These are phyloP conservation scores for Teunomyces atbi DNA, from an alignment of 805 yeast genomes.

Conservation along the genomic window DNA sequence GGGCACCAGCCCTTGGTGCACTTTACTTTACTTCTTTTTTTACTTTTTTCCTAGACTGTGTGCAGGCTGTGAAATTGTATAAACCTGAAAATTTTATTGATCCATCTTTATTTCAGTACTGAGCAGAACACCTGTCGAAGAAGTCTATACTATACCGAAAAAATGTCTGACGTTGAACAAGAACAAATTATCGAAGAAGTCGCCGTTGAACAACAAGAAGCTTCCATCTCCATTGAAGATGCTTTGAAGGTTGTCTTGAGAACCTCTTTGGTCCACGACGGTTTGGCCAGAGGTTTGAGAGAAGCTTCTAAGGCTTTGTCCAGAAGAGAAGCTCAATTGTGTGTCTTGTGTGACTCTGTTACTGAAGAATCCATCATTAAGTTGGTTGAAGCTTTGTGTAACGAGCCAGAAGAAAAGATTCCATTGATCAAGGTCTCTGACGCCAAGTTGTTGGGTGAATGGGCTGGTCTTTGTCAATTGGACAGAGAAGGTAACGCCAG, in stretches of 20 bases:
- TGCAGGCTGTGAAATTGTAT: not conserved
- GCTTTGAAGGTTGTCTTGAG: constrained; percentile 97
- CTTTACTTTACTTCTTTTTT: not conserved
- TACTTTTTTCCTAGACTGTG: not conserved
- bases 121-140: constrained; percentile 59
- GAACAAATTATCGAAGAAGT: constrained; percentile 78
- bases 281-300: constrained; percentile 99
- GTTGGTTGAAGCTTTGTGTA: constrained; percentile 98
- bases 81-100: constrained; percentile 4
- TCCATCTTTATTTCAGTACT: constrained; percentile 17
- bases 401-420: constrained; percentile 93
- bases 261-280: constrained; percentile 97
- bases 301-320: constrained; percentile 99
- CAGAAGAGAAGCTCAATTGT: constrained; percentile 95
- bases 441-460: constrained; percentile 99
- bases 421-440: constrained; percentile 99
- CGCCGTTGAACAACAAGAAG: constrained; percentile 83
- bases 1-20: constrained; percentile 17
- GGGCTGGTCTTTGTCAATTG: constrained; percentile 99
- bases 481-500: constrained; percentile 99
- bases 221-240: constrained; percentile 93
- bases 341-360: constrained; percentile 97
- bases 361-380: constrained; percentile 96
- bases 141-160: constrained; percentile 50
- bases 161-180: constrained; percentile 94